Base-by-base conservation (phyloP, 2,329 filamentous ascomycete species). In the Penicillium brasilianum region DNA sequence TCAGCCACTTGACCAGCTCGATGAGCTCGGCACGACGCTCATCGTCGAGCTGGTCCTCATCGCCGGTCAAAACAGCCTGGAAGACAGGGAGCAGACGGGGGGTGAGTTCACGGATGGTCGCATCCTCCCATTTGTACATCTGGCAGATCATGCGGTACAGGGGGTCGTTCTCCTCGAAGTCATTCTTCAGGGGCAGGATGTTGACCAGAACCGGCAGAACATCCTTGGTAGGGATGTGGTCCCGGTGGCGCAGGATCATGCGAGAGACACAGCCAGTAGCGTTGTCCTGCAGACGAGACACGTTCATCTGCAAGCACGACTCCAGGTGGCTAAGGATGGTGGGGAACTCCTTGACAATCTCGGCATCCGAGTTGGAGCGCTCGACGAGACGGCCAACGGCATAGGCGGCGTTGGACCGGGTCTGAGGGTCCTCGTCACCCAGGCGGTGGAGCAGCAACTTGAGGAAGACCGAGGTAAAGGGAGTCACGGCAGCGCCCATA, bases 91-190 rank as follows among this genome's bases (percentile, higher is more conserved):
- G 72, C 46, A 83, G 73, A 52, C 77, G 76, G 2, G 79, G 79
- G 4, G 81, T 83, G 30, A 82, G 76, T 50, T 77, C 72, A 53
- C 76, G 76, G 61, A 82, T 75, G 49, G 78, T 81, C 20, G 75
- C 66, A 64, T 83, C 78, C 63, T 81, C 78, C 72, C 77, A 78
- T 67, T 81, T 81, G 72, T 82, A 97, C 66, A 98, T 85, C 78
- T 90, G 88, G 77, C 91, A 89, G 72, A 99, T 89, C 87, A 93
- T 96, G 76, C 90, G 86, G 81, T 90, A 99, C 62, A 98, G 88
- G 9, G 95, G 93, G 71, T 92, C 91, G 80, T 99, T 98, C 86
- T 98, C 95, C 79, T 97, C 93, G 71, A 87, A 98, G 77, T 98
- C 95, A 75, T 97, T 93, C 77, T 91, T 91, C 64, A 98, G 84